Evolutionary conservation across 305 asterid genomes (phyloP).

Genomic region (Fraxinus floribunda): DNA sequence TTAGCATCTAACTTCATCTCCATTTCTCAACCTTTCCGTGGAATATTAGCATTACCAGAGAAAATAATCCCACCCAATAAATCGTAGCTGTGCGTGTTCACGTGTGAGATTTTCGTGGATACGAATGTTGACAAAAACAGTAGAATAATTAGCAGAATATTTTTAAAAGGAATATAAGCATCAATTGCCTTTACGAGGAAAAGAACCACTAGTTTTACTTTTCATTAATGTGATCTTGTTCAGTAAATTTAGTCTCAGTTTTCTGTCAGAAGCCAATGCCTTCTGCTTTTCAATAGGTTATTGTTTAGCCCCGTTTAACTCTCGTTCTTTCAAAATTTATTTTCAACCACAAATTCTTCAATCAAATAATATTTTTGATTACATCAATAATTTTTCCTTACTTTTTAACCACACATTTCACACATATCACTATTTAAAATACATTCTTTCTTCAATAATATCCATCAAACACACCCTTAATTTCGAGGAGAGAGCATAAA

Average conservation of each 20-base stretch:
- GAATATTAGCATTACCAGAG: slow-evolving; percentile 25
- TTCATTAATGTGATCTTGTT: slow-evolving; percentile 7
- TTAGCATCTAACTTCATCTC: slow-evolving; percentile 42
- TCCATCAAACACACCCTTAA: not conserved
- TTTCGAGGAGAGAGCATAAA: slow-evolving; percentile 19
- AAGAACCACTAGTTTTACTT: slow-evolving; percentile 41
- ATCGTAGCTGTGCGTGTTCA: slow-evolving; percentile 9
- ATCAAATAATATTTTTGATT: too few species aligned
- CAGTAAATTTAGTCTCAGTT: slow-evolving; percentile 20
- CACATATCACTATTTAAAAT: too few species aligned
- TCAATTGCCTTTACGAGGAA: slow-evolving; percentile 52
- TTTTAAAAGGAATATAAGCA: slow-evolving; percentile 44
- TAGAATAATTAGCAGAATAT: not conserved
- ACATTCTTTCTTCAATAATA: too few species aligned
- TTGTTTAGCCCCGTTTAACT: not conserved
- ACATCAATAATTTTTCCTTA: too few species aligned
- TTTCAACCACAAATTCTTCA: too few species aligned
- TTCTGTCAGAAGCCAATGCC: slow-evolving; percentile 22
- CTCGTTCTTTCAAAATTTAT: too few species aligned
- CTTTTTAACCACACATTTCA: too few species aligned
- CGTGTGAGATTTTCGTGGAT: slow-evolving; percentile 49
- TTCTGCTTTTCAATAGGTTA: not conserved
- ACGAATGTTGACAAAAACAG: slow-evolving; percentile 49
- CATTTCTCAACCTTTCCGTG: slow-evolving; percentile 35
- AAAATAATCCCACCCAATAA: slow-evolving; percentile 32